Percentiles rank a stretch among this genome's conserved stretches.
These are phyloP conservation scores for Hymenoscyphus fraxineus DNA, from an alignment of 2,329 filamentous ascomycete species.

Conservation along the genomic window DNA sequence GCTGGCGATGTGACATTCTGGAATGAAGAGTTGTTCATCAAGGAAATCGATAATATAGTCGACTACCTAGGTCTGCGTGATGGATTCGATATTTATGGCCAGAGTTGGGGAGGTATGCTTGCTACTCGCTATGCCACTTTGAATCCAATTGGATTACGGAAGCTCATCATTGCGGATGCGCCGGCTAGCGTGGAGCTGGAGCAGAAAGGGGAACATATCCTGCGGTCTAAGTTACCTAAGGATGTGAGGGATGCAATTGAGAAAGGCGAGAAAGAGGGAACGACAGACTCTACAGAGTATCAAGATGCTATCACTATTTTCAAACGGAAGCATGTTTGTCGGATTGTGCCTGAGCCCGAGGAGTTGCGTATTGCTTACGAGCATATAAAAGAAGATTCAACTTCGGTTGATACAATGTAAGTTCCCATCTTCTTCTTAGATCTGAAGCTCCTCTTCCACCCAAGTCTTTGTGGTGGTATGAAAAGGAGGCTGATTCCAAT, in stretches of 20 bases:
- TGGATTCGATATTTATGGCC: conserved; percentile 44
- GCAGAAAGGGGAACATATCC: conserved; percentile 23
- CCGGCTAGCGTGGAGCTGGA: conserved; percentile 31
- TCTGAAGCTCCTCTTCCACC: neutral
- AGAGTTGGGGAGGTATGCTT: conserved; percentile 53
- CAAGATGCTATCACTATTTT: conserved; percentile 21
- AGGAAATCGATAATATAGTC: conserved; percentile 48
- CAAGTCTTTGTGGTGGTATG: neutral
- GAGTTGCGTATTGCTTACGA: conserved; percentile 16
- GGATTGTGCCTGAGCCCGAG: conserved; percentile 17
- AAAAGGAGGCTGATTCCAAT: too few relatives aligned
- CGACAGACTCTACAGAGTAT: conserved; percentile 20
- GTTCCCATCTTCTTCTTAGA: neutral
- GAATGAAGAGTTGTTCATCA: conserved; percentile 44
- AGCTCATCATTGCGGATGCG: conserved; percentile 37
- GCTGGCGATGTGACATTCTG: conserved; percentile 44
- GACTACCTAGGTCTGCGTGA: conserved; percentile 38
- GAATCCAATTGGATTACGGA: conserved; percentile 37
- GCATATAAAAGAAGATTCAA: conserved; percentile 22
- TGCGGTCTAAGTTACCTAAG: conserved; percentile 24
- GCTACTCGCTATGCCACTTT: conserved; percentile 41
- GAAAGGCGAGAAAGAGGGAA: conserved; percentile 22
- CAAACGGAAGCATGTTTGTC: conserved; percentile 21
- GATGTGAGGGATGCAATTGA: conserved; percentile 24
- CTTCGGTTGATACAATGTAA: conserved; percentile 31